Percentiles rank a stretch among this genome's conserved stretches.
Evolutionary conservation across 176 grass and related monocot genomes (phyloP).

Genomic region (Zoysia pacifica): DNA sequence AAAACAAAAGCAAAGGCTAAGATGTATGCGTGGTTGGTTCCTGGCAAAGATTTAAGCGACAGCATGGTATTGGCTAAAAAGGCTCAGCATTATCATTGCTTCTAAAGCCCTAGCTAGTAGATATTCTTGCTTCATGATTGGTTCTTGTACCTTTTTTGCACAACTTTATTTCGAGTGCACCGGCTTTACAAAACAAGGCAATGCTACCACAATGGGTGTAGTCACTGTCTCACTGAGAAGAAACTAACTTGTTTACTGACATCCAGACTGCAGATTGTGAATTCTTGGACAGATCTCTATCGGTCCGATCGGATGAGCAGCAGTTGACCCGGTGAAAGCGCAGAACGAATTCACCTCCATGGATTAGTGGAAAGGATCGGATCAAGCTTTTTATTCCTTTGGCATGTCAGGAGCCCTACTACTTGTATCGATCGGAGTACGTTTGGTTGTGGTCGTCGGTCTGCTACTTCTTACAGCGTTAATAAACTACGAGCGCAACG

Average conservation of each 20-base stretch:
- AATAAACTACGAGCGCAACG: background rate
- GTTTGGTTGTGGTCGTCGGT: background rate
- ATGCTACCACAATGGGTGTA: background rate
- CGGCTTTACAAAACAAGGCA: background rate
- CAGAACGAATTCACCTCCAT: background rate
- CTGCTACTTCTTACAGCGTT: background rate
- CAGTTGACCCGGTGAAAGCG: slow-evolving; percentile 33
- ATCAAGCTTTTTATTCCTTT: background rate
- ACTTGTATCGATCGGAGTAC: background rate
- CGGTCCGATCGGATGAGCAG: slow-evolving; percentile 4
- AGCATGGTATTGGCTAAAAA: slow-evolving; percentile 33
- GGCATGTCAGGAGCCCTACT: background rate
- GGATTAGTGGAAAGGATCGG: background rate
- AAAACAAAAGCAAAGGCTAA: slow-evolving; percentile 38
- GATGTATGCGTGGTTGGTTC: background rate
- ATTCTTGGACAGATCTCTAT: background rate
- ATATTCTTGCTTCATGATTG: slow-evolving; percentile 41
- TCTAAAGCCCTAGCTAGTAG: slow-evolving; percentile 24
- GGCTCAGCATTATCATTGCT: slow-evolving; percentile 25
- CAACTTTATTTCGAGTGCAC: background rate
- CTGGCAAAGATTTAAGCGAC: background rate
- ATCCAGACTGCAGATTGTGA: too few species aligned
- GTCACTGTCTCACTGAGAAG: background rate
- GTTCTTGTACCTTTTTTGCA: slow-evolving; percentile 30
- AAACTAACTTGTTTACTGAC: too few species aligned